phyloP scores from a whole-genome alignment of 2,329 filamentous ascomycete species.

The Phyllosticta paracitricarpa region DNA sequence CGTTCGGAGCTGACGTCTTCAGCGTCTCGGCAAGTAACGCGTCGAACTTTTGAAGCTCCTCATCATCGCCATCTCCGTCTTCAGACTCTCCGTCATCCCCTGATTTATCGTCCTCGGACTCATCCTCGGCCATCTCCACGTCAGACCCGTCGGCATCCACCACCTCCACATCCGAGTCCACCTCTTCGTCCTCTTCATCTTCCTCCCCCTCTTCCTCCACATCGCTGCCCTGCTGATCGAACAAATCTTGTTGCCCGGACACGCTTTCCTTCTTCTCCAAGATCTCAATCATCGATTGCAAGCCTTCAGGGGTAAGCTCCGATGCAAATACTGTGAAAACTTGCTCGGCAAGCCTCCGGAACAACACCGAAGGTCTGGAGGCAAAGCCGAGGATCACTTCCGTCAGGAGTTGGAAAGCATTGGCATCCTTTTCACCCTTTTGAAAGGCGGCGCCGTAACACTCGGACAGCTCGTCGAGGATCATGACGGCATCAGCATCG shows the following conservation, averaged over 20 bases:
- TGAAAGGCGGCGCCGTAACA: conserved; percentile 40
- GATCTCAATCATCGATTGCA: conserved; percentile 59
- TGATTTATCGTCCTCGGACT: conserved; percentile 15
- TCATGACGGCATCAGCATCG: conserved; percentile 72
- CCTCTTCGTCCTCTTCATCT: conserved; percentile 37
- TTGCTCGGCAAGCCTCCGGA: conserved; percentile 77
- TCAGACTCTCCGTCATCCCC: conserved; percentile 17
- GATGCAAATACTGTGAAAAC: conserved; percentile 76
- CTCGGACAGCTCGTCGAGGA: conserved; percentile 70
- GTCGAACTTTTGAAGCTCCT: conserved; percentile 55
- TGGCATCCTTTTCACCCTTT: conserved; percentile 27
- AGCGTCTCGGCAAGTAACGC: conserved; percentile 69
- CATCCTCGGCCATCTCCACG: conserved; percentile 18
- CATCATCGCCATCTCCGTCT: conserved; percentile 31
- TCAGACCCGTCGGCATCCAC: conserved; percentile 23
- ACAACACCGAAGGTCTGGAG: conserved; percentile 71
- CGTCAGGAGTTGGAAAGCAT: conserved; percentile 59
- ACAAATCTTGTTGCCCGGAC: conserved; percentile 77
- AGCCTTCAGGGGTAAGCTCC: conserved; percentile 61
- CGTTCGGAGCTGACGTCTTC: conserved; percentile 51
- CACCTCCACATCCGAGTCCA: conserved; percentile 36
- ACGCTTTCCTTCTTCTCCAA: conserved; percentile 70
- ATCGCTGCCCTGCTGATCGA: conserved; percentile 49
- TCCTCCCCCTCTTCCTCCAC: conserved; percentile 33
- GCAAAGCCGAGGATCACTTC: conserved; percentile 88